A percentile compares a stretch with the other conserved stretches of the same genome.
phyloP scores from a whole-genome alignment of 2,329 filamentous ascomycete species.

The Calcarisporium arbuscula region DNA sequence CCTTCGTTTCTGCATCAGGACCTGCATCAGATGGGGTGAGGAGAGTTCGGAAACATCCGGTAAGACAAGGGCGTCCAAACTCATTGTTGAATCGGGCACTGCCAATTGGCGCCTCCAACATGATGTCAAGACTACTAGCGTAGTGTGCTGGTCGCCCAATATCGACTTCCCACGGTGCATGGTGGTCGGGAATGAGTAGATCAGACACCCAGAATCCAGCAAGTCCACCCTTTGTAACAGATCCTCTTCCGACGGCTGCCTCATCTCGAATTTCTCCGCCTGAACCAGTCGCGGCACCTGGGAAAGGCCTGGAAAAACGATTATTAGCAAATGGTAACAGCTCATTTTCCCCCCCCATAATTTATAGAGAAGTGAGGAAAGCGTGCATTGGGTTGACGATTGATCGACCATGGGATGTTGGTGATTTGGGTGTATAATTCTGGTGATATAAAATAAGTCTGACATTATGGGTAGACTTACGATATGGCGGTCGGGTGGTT shows the following conservation, averaged over 20 bases:
- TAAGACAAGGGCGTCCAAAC: conserved; percentile 83
- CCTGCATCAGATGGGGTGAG: conserved; percentile 41
- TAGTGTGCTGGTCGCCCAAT: conserved; percentile 87
- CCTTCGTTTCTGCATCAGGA: conserved; percentile 24
- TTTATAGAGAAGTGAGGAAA: no score
- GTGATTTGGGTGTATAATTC: no score
- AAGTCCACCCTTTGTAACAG: conserved; percentile 85
- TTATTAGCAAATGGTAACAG: no score
- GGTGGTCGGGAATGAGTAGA: conserved; percentile 76
- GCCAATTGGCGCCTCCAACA: conserved; percentile 94
- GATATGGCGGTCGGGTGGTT: conserved; percentile 97
- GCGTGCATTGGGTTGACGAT: no score
- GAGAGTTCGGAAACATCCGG: conserved; percentile 87
- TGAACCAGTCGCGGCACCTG: conserved; percentile 89
- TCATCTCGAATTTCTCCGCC: conserved; percentile 96
- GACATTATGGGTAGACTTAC: no score
- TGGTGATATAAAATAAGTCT: no score
- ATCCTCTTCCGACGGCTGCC: conserved; percentile 87
- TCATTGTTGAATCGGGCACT: conserved; percentile 97
- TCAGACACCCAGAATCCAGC: conserved; percentile 94
- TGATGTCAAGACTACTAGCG: conserved; percentile 90
- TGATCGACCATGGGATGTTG: no score
- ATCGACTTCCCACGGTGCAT: conserved; percentile 84
- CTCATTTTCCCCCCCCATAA: no score
- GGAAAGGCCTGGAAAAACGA: conserved; percentile 50